Evolutionary conservation across 2,329 filamentous ascomycete species (phyloP), one percentile per base, ranked within the genome.

Genomic region (Didymella arachidicola): DNA sequence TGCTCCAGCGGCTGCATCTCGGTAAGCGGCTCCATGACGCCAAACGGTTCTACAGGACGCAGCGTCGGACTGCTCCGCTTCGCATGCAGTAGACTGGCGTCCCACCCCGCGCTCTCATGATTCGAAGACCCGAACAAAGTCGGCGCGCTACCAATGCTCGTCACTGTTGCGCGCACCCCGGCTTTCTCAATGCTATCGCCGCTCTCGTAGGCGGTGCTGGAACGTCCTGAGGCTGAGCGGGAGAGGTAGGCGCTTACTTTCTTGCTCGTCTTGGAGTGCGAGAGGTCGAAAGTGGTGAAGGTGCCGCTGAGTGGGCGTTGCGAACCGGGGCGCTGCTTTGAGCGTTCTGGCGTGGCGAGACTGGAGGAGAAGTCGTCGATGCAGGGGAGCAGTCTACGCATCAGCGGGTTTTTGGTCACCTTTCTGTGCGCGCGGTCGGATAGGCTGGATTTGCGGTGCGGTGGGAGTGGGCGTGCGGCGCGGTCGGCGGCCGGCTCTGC

Each of bases 351-450:
- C 7, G 67, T 64, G 29, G 70, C 73, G 27, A 76, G 70, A 32
- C 72, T 75, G 26, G 72, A 73, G 8, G 72, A 72, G 57, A 76
- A 75, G 49, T 76, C 73, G 41, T 72, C 65, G 39, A 76, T 72
- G 49, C 73, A 76, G n/a, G 74, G 73, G 27, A 77, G 54, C 22
- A 77, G 63, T 63, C 72, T 74, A 58, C 68, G 66, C 42, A 70
- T 65, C 48, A 77, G 53, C 19, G 69, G 60, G 39, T 66, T 68
- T 34, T 60, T 64, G 16, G 62, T 60, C 6, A 49, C 49, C 19
- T 62, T 64, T 42, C 65, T 64, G 27, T 63, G 61, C 26, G 68
- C 72, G 60, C 72, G 48, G 16, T 69, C 62, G 2, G 72, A 73
- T 3, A 70, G 63, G 50, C 67, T 66, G 18, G 68, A 70, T 16